phyloP scores from a whole-genome alignment of 2,329 filamentous ascomycete genomes.

The Trichoderma sp. region DNA sequence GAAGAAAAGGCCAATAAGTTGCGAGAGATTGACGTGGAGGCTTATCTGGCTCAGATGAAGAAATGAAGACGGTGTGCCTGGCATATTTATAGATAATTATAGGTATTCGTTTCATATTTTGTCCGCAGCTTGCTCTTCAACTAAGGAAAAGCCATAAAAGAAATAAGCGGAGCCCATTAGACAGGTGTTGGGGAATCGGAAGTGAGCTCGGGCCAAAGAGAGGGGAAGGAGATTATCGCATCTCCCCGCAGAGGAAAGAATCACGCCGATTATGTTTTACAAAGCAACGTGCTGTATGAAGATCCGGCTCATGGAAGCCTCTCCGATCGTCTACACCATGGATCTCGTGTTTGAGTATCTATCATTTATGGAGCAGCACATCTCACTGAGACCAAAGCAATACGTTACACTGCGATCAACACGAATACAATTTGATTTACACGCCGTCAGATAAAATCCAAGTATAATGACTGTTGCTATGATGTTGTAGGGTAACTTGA shows the following conservation, averaged over 20 bases:
- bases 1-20: slow-evolving; percentile 63
- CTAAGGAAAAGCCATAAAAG: neutral
- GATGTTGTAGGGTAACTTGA: neutral
- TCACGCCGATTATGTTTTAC: neutral
- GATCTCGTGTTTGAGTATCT: neutral
- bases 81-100: neutral
- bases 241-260: neutral
- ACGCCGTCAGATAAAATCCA: neutral
- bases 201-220: neutral
- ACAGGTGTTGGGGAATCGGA: neutral
- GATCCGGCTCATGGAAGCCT: neutral
- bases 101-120: neutral
- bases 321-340: neutral
- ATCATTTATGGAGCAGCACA: neutral
- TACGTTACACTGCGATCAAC: neutral
- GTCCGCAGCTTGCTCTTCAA: neutral
- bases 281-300: neutral
- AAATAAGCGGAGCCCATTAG: neutral
- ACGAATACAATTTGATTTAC: neutral
- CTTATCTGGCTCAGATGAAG: slow-evolving; percentile 52
- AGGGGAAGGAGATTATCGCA: neutral
- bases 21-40: slow-evolving; percentile 58
- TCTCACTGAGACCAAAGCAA: neutral
- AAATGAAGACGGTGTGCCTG: slow-evolving; percentile 39
- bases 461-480: neutral